Evolutionary conservation across 1,284 basidiomycete species (phyloP), one percentile per base, ranked within the genome.

Genomic region (Cryptococcus deneoformans): DNA sequence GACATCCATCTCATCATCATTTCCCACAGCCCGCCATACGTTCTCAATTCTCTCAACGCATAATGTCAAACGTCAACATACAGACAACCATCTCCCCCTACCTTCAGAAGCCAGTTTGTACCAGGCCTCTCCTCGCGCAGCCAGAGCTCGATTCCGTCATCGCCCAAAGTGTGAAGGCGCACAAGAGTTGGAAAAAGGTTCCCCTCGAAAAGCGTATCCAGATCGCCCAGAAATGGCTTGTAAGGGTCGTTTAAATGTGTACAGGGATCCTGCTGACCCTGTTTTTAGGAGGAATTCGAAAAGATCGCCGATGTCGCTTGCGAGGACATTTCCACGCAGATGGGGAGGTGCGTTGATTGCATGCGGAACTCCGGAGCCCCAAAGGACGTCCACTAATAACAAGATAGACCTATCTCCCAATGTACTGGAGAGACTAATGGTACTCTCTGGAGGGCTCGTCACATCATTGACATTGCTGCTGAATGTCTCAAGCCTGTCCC

Each of bases 391-490:
- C 14, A 46, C 48, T 52, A 47, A 59, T 34, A 53, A 36, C 4
- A 8, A n/a, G 12, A 37, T 62, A 92, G 92, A 50, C 92, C 92
- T 0, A 82, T 92, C 43, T 83, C 84, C 0, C 89, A 91, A 73
- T 81, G 81, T 44, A 77, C 85, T 36, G 89, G 90, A 6, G 94
- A 98, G 77, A 81, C 95, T 51, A 82, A 83, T 49, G 91, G 92
- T 1, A 86, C 89, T 40, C 75, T 94, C 29, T 88, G 89, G 56
- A 85, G 93, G 45, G 88, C 90, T 9, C 81, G 84, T 49, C 90
- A 94, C 74, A 85, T 97, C 82, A 81, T 95, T 62, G 86, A 85
- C 58, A 92, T 95, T 68, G 92, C 94, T 1, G 81, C 85, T 53
- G 79, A 84, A 5, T 82, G 84, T 51, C 85, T 98, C 5, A 82